Evolutionary conservation across 768 basidiomycete genomes (phyloP), one percentile per base, ranked within the genome.

Genomic region (Xerocomus potaroensis): DNA sequence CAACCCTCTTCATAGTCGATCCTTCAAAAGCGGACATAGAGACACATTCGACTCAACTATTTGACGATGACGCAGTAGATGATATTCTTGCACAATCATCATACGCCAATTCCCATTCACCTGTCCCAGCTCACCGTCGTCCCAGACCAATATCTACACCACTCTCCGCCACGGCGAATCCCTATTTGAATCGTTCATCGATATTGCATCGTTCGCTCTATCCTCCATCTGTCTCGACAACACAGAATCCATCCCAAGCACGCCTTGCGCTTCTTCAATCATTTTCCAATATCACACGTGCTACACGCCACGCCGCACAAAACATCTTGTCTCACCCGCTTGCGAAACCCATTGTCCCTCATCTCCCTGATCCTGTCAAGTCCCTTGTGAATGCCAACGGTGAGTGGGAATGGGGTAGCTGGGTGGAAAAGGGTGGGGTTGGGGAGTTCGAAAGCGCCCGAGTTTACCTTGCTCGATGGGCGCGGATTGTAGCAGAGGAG

Each of bases 391-490:
- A 83, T 59, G 94, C 83, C 0, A 84, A 84, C 42, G 93, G 93
- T 15, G 94, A 95, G 62, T 82, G 84, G 69, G 88, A 95, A 57
- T 95, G 92, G 86, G 84, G 88, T 4, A 89, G 88, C 54, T 91
- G 90, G 90, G 88, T 91, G 0, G 91, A 93, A 65, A 88, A 88
- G 61, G 85, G 90, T 27, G 88, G 92, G 0, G 89, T 96, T 3
- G 92, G 91, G 6, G 93, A 96, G 63, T 98, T 95, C 63, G 96
- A 98, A 68, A 89, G 89, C 49, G 96, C 96, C 1, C 76, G 94
- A 5, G 90, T 98, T 7, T 98, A 98, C 64, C 79, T 99, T 8
- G 96, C 96, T 9, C 76, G 91, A 26, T 99, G 96, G 96, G 96
- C 96, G 4, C 77, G 94, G 41, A 87, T 92, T 48, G 96, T 98